Conservation (phyloP, 257 asterid species). For the Vinca minor region DNA sequence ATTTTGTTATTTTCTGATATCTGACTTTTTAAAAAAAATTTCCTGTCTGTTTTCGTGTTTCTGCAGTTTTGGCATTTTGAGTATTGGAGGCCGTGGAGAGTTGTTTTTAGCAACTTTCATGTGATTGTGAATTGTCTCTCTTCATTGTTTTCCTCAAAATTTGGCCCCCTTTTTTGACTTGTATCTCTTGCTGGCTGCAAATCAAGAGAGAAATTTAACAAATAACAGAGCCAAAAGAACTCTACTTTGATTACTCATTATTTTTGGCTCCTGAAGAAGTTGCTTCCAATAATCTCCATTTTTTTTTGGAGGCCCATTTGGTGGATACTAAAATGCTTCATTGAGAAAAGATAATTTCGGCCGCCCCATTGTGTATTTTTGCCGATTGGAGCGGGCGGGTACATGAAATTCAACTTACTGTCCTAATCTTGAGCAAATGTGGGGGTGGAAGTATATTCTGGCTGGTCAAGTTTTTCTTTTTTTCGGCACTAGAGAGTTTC, state of each 20-base stretch:
- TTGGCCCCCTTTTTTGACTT: not conserved
- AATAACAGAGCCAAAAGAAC: not conserved
- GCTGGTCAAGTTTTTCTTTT: constrained; percentile 1
- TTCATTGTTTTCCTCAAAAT: not conserved
- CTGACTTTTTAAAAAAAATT: not conserved
- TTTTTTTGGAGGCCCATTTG: not conserved
- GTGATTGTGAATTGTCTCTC: constrained; percentile 8
- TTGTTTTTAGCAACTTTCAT: constrained; percentile 9
- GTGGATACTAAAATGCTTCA: not conserved
- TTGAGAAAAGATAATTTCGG: constrained; percentile 4
- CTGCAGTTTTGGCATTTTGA: constrained; percentile 10
- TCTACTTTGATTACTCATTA: not conserved
- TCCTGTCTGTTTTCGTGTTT: constrained; percentile 1
- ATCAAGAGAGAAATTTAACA: not conserved
- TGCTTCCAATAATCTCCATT: not conserved
- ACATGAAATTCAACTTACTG: not conserved
- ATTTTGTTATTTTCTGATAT: not conserved
- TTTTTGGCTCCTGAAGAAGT: not conserved
- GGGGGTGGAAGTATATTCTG: not conserved
- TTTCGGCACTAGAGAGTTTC: not conserved
- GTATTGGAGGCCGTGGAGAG: constrained; percentile 3
- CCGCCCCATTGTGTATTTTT: constrained; percentile 11
- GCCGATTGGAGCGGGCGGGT: constrained; percentile 3
- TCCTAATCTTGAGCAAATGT: not conserved
- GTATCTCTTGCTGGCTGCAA: not conserved